phyloP scores from a whole-genome alignment of 2,329 filamentous ascomycete genomes.

The Trichoderma endophyticum region DNA sequence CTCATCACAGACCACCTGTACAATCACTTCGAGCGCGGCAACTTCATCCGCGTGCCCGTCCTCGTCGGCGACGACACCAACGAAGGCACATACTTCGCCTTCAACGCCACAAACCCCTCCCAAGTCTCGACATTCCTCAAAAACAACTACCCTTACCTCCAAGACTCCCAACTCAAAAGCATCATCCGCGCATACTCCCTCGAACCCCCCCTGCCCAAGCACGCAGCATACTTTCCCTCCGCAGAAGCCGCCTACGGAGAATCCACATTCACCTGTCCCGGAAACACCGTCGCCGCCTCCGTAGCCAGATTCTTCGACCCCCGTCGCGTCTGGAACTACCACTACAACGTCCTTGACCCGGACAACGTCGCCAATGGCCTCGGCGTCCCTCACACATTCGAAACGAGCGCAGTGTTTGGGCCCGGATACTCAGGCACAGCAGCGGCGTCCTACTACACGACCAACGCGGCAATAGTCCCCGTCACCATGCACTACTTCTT shows the following conservation, averaged over 20 bases:
- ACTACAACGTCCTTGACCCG: constrained; percentile 46
- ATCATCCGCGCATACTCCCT: constrained; percentile 42
- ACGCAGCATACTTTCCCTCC: constrained; percentile 44
- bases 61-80: constrained; percentile 45
- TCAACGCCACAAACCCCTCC: constrained; percentile 34
- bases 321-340: constrained; percentile 44
- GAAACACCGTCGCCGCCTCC: constrained; percentile 26
- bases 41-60: constrained; percentile 44
- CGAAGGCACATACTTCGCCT: constrained; percentile 47
- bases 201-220: constrained; percentile 34
- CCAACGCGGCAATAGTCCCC: constrained; percentile 44
- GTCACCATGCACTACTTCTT: constrained; percentile 50
- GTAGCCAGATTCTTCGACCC: constrained; percentile 9
- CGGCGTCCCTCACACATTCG: constrained; percentile 49
- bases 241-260: constrained; percentile 44
- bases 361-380: constrained; percentile 36
- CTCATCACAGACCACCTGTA: constrained; percentile 43
- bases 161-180: constrained; percentile 31
- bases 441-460: constrained; percentile 39
- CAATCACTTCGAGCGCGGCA: constrained; percentile 37
- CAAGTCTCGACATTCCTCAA: constrained; percentile 41
- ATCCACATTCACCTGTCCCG: constrained; percentile 44
- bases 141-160: constrained; percentile 47
- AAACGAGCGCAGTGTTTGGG: constrained; percentile 49
- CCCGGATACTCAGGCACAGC: constrained; percentile 30